phyloP scores from a whole-genome alignment of 805 yeast genomes.

The Saccharomycopsis sp. region DNA sequence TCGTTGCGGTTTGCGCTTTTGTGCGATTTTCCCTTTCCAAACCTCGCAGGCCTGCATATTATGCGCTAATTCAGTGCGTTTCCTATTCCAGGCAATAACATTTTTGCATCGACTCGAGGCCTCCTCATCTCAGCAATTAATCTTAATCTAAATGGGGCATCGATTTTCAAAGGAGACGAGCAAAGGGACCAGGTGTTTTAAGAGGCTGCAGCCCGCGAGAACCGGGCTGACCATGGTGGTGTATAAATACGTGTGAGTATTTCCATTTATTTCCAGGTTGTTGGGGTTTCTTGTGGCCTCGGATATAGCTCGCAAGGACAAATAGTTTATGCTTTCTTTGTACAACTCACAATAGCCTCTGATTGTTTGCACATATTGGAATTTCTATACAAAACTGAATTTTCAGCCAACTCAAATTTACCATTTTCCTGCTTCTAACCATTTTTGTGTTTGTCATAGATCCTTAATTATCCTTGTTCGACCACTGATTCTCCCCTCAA shows the following conservation, averaged over 20 bases:
- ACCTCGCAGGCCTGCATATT: no score
- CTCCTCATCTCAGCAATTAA: neutral
- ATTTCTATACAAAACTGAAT: neutral
- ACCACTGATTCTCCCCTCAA: neutral
- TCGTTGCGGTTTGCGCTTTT: neutral
- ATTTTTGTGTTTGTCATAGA: neutral
- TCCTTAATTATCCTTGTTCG: neutral
- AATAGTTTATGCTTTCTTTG: neutral
- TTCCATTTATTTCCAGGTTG: neutral
- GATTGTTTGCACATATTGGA: neutral
- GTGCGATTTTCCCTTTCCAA: neutral
- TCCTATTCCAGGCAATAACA: constrained; percentile 1
- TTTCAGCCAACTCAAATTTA: neutral
- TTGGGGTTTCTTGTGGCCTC: neutral
- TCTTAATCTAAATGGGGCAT: neutral
- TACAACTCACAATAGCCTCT: neutral
- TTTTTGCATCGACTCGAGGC: neutral
- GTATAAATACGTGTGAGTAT: neutral
- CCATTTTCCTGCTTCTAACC: neutral
- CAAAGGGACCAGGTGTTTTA: neutral
- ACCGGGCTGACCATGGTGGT: neutral
- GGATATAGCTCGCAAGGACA: neutral
- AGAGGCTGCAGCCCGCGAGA: neutral
- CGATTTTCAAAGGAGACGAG: no score
- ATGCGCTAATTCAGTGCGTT: neutral